A percentile compares a stretch with the other conserved stretches of the same genome.
phyloP scores from a whole-genome alignment of 345 rosid genomes.

The Eucalyptus melliodora region DNA sequence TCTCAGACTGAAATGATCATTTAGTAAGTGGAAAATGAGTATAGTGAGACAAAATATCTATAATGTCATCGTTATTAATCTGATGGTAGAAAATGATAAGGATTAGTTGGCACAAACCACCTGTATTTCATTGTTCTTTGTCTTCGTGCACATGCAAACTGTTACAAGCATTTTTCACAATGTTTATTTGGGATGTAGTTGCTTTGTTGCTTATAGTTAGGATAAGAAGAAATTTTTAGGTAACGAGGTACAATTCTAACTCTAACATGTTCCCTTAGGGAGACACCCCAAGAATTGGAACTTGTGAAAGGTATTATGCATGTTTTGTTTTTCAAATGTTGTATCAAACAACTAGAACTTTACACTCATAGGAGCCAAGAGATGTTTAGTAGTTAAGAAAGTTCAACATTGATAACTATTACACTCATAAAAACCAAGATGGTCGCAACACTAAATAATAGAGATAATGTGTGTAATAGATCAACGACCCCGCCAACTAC shows the following conservation, averaged over 20 bases:
- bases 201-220: background rate
- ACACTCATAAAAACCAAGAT: background rate
- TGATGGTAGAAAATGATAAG: background rate
- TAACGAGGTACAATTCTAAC: background rate
- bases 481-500: slow-evolving; percentile 57
- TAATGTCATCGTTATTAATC: background rate
- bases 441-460: slow-evolving; percentile 44
- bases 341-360: background rate
- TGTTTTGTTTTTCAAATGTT: background rate
- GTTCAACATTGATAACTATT: background rate
- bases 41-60: background rate
- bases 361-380: slow-evolving; percentile 30
- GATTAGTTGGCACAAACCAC: background rate
- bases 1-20: background rate
- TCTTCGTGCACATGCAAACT: background rate
- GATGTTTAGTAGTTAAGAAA: background rate
- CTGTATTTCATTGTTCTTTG: background rate
- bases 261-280: background rate
- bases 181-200: background rate
- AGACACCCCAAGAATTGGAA: background rate
- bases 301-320: background rate
- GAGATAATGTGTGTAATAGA: slow-evolving; percentile 49
- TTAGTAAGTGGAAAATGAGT: background rate
- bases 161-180: background rate
- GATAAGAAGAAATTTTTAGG: background rate